phyloP scores from a whole-genome alignment of 495 filamentous ascomycete genomes.

The Xylaria intraflava region DNA sequence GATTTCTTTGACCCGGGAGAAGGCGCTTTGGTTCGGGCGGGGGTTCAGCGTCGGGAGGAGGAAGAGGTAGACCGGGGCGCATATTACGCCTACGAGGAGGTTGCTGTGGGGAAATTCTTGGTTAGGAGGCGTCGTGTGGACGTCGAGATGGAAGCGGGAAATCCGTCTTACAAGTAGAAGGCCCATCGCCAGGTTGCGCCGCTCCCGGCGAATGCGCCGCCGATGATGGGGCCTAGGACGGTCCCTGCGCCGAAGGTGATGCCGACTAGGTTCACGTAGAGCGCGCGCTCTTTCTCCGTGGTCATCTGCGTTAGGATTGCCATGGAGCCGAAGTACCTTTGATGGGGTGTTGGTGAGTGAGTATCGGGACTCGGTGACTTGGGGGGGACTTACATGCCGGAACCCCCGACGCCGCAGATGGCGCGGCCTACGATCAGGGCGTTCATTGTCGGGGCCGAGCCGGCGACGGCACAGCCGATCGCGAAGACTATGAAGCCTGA shows the following conservation, averaged over 20 bases:
- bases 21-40: neutral
- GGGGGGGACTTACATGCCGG: too few species aligned
- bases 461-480: constrained; percentile 45
- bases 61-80: constrained; percentile 48
- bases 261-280: constrained; percentile 30
- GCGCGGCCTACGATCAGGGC: constrained; percentile 44
- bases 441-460: constrained; percentile 43
- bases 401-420: constrained; percentile 30
- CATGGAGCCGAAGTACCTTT: constrained; percentile 43
- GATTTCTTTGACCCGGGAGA: constrained; percentile 7
- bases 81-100: constrained; percentile 46
- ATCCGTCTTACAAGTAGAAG: too few species aligned
- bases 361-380: too few species aligned
- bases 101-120: constrained; percentile 31
- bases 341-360: too few species aligned
- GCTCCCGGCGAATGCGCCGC: constrained; percentile 50
- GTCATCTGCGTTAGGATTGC: constrained; percentile 36
- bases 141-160: too few species aligned
- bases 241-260: constrained; percentile 43
- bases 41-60: constrained; percentile 33
- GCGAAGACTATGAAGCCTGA: constrained; percentile 40
- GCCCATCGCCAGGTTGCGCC: constrained; percentile 47
- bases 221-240: constrained; percentile 51
- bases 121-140: too few species aligned
- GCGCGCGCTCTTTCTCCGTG: constrained; percentile 34